Percentiles rank a stretch among this genome's conserved stretches.
Evolutionary conservation across 1,284 basidiomycete species (phyloP).

Genomic region (Albatrellus sp.): DNA sequence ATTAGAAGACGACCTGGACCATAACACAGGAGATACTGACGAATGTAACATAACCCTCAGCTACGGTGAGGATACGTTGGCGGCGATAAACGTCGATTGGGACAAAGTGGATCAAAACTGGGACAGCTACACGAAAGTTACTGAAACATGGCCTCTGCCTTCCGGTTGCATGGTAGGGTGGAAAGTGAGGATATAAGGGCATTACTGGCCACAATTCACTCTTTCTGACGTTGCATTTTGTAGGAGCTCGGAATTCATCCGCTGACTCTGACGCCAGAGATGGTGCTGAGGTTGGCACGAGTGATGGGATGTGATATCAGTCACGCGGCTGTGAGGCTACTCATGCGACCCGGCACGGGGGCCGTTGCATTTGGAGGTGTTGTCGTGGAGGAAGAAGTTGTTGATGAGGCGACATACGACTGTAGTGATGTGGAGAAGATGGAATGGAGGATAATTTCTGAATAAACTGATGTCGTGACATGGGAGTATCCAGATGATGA

Average conservation of each 20-base stretch:
- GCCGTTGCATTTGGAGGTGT: conserved; percentile 14
- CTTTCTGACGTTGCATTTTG: background rate
- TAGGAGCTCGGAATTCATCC: conserved; percentile 43
- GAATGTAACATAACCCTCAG: conserved; percentile 2
- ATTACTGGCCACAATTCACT: background rate
- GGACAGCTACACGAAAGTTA: conserved; percentile 23
- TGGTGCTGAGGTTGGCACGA: conserved; percentile 29
- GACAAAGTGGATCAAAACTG: conserved; percentile 27
- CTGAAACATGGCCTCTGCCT: conserved; percentile 19
- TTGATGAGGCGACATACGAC: conserved; percentile 14
- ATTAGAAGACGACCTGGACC: no score
- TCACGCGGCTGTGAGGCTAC: conserved; percentile 18
- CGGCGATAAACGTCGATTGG: conserved; percentile 22
- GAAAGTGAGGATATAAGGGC: conserved; percentile 30
- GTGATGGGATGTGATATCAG: conserved; percentile 18
- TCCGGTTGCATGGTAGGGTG: conserved; percentile 32
- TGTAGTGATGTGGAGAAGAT: conserved; percentile 16
- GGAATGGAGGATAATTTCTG: conserved; percentile 14
- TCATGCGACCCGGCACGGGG: conserved; percentile 14
- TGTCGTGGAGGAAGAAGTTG: conserved; percentile 11
- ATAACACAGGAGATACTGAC: no score
- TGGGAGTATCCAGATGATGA: no score
- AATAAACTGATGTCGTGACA: no score
- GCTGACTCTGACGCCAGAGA: conserved; percentile 38
- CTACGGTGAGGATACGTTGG: conserved; percentile 1